Evolutionary conservation across 768 basidiomycete genomes (phyloP).

Genomic region (Galerina marginata): DNA sequence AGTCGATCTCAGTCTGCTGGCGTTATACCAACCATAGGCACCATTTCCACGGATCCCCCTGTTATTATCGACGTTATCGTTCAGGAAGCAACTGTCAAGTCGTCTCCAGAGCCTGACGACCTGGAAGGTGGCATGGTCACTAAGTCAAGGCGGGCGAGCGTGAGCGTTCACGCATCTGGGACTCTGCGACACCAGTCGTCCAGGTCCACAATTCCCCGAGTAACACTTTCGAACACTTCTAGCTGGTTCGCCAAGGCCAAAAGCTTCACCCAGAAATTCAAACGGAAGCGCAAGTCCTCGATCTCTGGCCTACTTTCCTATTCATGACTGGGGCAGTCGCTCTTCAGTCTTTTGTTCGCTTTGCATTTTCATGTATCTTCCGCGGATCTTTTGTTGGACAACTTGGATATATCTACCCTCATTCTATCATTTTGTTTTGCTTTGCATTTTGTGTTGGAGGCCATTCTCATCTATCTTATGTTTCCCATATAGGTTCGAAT

Average conservation of each 20-base stretch:
- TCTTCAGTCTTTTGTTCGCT: constrained; percentile 1
- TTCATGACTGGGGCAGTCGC: constrained; percentile 1
- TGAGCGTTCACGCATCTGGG: constrained; percentile 32
- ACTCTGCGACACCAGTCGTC: constrained; percentile 42
- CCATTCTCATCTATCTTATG: too few species aligned
- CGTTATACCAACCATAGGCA: constrained; percentile 31
- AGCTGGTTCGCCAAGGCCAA: constrained; percentile 21
- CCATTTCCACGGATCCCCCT: constrained; percentile 25
- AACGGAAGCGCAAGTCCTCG: constrained; percentile 12
- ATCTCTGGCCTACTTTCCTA: constrained; percentile 10
- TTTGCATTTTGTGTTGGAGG: too few species aligned
- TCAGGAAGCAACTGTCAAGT: constrained; percentile 48
- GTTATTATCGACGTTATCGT: constrained; percentile 55
- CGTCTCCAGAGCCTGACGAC: constrained; percentile 29
- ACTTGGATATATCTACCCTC: too few species aligned
- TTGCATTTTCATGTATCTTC: background rate
- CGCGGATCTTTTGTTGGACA: too few species aligned
- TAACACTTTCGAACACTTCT: constrained; percentile 19
- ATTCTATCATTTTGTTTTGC: too few species aligned
- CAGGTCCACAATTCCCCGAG: constrained; percentile 31
- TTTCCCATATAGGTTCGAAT: too few species aligned
- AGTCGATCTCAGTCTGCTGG: constrained; percentile 47
- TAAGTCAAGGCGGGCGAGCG: constrained; percentile 27
- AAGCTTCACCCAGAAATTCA: constrained; percentile 15
- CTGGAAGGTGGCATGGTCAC: constrained; percentile 17